phyloP scores from a whole-genome alignment of 2,329 filamentous ascomycete genomes.

The Ascochyta rabiei region DNA sequence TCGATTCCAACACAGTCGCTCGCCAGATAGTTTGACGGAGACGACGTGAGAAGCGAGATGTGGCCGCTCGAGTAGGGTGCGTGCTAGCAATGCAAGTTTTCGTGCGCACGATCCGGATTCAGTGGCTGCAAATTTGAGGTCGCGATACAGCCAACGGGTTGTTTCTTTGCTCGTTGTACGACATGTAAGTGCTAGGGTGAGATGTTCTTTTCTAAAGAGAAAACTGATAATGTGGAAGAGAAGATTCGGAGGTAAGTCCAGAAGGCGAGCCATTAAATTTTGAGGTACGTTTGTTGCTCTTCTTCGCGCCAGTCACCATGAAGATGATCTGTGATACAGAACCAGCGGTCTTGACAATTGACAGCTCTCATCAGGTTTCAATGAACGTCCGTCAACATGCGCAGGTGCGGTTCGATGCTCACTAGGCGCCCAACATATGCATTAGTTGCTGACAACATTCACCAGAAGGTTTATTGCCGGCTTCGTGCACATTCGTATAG shows the following conservation, averaged over 20 bases:
- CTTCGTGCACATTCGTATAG: not conserved
- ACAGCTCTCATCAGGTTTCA: not conserved
- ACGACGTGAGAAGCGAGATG: slow-evolving; percentile 20
- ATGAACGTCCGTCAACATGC: not conserved
- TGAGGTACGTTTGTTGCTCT: not conserved
- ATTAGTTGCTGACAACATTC: not conserved
- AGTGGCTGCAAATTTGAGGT: slow-evolving; percentile 28
- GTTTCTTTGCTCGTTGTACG: slow-evolving; percentile 19
- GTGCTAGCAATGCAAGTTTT: slow-evolving; percentile 26
- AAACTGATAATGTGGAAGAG: slow-evolving; percentile 22
- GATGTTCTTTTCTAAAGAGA: slow-evolving; percentile 21
- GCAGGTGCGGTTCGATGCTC: slow-evolving; percentile 9
- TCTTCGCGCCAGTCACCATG: not conserved
- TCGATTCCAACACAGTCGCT: slow-evolving; percentile 26
- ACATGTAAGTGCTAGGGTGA: slow-evolving; percentile 23
- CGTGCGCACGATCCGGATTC: slow-evolving; percentile 27
- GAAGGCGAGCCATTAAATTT: slow-evolving; percentile 22
- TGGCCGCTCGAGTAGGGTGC: slow-evolving; percentile 31
- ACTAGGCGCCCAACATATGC: slow-evolving; percentile 14
- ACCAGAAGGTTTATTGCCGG: slow-evolving; percentile 3
- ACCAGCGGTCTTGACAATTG: not conserved
- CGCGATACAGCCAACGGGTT: slow-evolving; percentile 23
- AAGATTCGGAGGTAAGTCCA: slow-evolving; percentile 24
- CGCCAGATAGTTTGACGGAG: slow-evolving; percentile 23
- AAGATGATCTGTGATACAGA: not conserved